Evolutionary conservation across 2,329 filamentous ascomycete species (phyloP).

Genomic region (Cylindrodendrum hubeiense): DNA sequence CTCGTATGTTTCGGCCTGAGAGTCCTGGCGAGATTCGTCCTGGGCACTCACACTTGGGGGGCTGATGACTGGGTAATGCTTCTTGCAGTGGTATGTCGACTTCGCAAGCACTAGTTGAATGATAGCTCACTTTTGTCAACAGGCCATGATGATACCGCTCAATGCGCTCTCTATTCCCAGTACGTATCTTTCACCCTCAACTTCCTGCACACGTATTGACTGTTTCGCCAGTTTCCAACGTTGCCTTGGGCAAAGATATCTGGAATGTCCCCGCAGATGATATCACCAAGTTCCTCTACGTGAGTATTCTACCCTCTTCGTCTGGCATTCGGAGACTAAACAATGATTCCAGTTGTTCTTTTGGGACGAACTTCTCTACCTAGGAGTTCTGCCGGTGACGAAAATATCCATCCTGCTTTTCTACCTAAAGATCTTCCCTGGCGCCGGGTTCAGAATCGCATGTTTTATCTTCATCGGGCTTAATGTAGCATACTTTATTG

Average conservation of each 20-base stretch:
- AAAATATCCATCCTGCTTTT: conserved; percentile 26
- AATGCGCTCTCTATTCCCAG: conserved; percentile 19
- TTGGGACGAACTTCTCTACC: conserved; percentile 23
- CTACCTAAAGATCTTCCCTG: conserved; percentile 23
- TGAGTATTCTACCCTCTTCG: background rate
- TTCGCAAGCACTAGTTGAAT: background rate
- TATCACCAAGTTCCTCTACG: conserved; percentile 16
- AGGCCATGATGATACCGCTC: conserved; percentile 21
- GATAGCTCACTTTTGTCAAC: background rate
- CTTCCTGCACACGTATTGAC: background rate
- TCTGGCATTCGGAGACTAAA: background rate
- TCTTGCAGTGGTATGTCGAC: conserved; percentile 21
- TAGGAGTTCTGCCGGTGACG: conserved; percentile 15
- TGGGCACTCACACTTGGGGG: conserved; percentile 17
- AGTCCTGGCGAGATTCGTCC: conserved; percentile 5
- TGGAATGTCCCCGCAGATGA: conserved; percentile 20
- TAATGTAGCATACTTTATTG: conserved; percentile 34
- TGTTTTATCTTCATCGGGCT: conserved; percentile 32
- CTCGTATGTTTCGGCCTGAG: conserved; percentile 13
- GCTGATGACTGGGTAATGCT: conserved; percentile 26
- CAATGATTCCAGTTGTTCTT: conserved; percentile 12
- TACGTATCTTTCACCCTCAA: background rate
- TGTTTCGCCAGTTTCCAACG: background rate
- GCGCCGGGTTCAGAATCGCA: conserved; percentile 1
- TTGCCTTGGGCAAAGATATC: conserved; percentile 22